Percentiles rank a stretch among this genome's conserved stretches.
phyloP scores from a whole-genome alignment of 2,329 filamentous ascomycete species.

The Saccharata proteae region DNA sequence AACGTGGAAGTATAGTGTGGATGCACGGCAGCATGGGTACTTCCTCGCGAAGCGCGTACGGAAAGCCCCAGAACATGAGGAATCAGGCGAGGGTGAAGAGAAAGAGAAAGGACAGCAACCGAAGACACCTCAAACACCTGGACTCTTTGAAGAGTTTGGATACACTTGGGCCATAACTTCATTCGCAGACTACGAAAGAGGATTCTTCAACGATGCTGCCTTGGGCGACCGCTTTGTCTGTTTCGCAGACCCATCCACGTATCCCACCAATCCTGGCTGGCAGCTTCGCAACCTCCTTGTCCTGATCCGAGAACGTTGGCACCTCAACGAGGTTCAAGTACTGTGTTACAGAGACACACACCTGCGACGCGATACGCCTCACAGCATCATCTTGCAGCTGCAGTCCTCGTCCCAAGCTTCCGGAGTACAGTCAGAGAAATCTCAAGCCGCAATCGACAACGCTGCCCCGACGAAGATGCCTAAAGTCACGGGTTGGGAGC shows the following conservation, averaged over 20 bases:
- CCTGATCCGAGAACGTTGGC: conserved; percentile 71
- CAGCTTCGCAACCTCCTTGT: conserved; percentile 81
- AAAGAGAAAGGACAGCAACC: conserved; percentile 16
- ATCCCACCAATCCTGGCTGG: conserved; percentile 79
- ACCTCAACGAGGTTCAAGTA: conserved; percentile 64
- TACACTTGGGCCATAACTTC: conserved; percentile 69
- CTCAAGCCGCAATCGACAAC: conserved; percentile 7
- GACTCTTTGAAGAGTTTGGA: conserved; percentile 41
- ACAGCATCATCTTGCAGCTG: conserved; percentile 65
- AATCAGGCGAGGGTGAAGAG: conserved; percentile 14
- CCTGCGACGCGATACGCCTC: conserved; percentile 61
- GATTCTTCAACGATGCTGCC: conserved; percentile 67
- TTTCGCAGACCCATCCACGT: conserved; percentile 89
- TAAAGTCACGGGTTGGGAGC: conserved; percentile 92
- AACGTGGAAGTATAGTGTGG: conserved; percentile 74
- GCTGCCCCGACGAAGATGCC: conserved; percentile 48
- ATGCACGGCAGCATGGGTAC: conserved; percentile 81
- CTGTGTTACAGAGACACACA: conserved; percentile 85
- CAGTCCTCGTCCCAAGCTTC: conserved; percentile 30
- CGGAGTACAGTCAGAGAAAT: conserved; percentile 8
- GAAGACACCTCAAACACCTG: conserved; percentile 33
- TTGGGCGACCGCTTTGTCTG: conserved; percentile 70
- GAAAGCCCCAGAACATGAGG: conserved; percentile 9
- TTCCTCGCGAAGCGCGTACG: conserved; percentile 78
- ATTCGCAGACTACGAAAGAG: conserved; percentile 66